Evolutionary conservation across 805 yeast species (phyloP).

Genomic region (Yamadazyma ubonensis): DNA sequence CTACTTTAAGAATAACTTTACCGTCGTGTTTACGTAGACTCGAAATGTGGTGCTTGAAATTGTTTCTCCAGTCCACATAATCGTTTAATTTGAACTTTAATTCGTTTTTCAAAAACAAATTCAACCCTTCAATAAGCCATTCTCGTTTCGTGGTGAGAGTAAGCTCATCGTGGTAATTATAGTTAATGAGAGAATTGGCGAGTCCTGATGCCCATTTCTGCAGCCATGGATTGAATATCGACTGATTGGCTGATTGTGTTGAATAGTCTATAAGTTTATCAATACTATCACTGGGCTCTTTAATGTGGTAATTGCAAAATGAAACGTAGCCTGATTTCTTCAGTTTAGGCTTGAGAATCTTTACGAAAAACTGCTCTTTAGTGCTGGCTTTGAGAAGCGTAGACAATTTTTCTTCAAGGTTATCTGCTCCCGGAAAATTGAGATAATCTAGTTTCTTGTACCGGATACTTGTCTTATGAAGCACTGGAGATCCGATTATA

Average conservation of each 20-base stretch:
- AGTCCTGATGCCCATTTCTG: conserved; percentile 32
- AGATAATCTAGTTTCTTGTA: conserved; percentile 29
- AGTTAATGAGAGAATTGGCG: conserved; percentile 28
- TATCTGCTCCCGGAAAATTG: conserved; percentile 26
- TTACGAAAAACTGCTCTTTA: conserved; percentile 33
- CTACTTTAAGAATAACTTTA: conserved; percentile 36
- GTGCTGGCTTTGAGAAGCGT: conserved; percentile 26
- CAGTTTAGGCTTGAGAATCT: conserved; percentile 38
- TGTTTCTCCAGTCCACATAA: conserved; percentile 39
- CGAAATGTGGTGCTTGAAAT: conserved; percentile 28
- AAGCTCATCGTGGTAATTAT: conserved; percentile 36
- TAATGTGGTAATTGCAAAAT: conserved; percentile 30
- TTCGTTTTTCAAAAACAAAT: conserved; percentile 24
- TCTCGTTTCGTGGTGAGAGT: conserved; percentile 24
- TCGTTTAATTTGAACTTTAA: conserved; percentile 32
- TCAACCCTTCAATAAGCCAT: conserved; percentile 37
- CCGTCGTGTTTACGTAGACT: conserved; percentile 30
- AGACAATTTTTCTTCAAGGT: conserved; percentile 17
- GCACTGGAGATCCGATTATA: conserved; percentile 39
- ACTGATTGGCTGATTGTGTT: conserved; percentile 15
- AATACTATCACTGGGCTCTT: conserved; percentile 35
- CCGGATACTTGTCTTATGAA: conserved; percentile 30
- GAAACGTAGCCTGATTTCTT: conserved; percentile 33
- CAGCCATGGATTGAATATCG: conserved; percentile 35
- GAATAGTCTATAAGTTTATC: conserved; percentile 25